Percentiles rank a stretch among this genome's conserved stretches.
These are phyloP conservation scores for Rhytidiadelphus loreus DNA, from an alignment of 225 moss, liverwort and hornwort genomes.

Conservation along the genomic window DNA sequence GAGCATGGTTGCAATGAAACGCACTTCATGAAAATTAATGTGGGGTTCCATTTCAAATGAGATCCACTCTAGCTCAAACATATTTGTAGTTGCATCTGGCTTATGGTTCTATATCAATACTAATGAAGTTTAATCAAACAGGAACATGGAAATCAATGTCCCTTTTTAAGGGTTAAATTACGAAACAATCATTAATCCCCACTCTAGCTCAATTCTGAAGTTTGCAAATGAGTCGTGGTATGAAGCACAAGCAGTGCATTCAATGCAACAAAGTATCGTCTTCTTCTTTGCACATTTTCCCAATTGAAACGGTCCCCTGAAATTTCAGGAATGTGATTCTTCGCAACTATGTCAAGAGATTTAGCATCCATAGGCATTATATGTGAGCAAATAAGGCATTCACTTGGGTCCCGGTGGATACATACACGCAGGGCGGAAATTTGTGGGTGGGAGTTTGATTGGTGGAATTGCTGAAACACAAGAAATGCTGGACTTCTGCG, in stretches of 20 bases:
- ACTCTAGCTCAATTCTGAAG: background rate
- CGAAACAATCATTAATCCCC: background rate
- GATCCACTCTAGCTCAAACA: background rate
- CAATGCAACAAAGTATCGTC: background rate
- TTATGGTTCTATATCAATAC: background rate
- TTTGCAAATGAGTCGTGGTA: background rate
- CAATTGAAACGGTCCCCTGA: background rate
- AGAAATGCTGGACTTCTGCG: slow-evolving; percentile 42
- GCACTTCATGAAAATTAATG: background rate
- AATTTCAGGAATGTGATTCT: background rate
- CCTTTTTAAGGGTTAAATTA: background rate
- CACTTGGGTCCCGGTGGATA: background rate
- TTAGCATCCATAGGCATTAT: background rate
- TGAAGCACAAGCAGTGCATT: background rate
- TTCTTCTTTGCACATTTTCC: background rate
- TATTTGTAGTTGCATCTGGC: background rate
- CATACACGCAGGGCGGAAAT: slow-evolving; percentile 9
- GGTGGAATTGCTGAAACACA: slow-evolving; percentile 48
- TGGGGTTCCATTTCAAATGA: background rate
- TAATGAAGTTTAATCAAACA: background rate
- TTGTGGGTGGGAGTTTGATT: slow-evolving; percentile 33
- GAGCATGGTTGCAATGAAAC: background rate
- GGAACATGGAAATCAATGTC: background rate
- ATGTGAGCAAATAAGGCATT: background rate
- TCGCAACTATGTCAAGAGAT: background rate